These are phyloP conservation scores for Linnemannia elongata DNA, from an alignment of 192 early-diverging fungal genomes.

Conservation along the genomic window DNA sequence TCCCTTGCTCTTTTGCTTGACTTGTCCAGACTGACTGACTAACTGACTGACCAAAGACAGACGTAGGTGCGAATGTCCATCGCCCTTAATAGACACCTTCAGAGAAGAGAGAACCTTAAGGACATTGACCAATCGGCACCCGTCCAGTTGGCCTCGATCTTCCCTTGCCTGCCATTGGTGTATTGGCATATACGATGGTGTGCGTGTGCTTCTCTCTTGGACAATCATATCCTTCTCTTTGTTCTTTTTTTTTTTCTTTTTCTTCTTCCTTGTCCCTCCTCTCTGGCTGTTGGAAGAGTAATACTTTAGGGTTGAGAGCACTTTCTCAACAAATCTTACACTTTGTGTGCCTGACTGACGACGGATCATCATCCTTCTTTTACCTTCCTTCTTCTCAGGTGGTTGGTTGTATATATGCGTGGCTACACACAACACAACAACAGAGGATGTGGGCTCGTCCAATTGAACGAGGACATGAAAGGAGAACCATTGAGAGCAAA, in stretches of 20 bases:
- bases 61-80: neutral
- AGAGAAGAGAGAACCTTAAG: neutral
- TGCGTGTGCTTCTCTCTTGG: neutral
- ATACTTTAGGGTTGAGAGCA: neutral
- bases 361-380: neutral
- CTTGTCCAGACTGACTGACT: too few relatives aligned
- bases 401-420: neutral
- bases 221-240: neutral
- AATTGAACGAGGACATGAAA: neutral
- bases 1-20: too few relatives aligned
- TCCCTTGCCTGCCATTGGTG: conserved; percentile 11
- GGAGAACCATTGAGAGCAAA: neutral
- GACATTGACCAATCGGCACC: neutral
- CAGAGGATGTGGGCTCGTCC: neutral
- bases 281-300: neutral
- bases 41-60: too few relatives aligned
- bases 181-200: neutral
- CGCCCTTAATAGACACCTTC: neutral
- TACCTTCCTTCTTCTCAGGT: neutral
- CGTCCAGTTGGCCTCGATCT: neutral
- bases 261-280: too few relatives aligned
- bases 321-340: neutral
- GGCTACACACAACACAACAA: neutral
- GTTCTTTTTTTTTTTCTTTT: neutral
- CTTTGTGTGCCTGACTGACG: neutral